Base-by-base conservation (phyloP, 2,329 filamentous ascomycete species). In the Diaporthe ilicicola region DNA sequence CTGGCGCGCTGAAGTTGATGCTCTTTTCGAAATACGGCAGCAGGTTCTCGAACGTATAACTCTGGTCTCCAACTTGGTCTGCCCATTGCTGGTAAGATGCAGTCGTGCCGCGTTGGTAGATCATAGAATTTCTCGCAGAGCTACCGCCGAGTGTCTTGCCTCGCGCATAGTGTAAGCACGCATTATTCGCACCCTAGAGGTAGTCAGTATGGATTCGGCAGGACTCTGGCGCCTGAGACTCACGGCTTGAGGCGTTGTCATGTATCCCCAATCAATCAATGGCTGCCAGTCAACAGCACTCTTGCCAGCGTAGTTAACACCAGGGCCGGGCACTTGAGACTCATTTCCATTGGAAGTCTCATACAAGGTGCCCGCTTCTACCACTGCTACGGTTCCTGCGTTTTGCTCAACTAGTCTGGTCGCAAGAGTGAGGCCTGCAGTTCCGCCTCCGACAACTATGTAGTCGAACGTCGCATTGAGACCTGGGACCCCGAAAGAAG, bases 391-490 rank as follows among this genome's bases (percentile, higher is more conserved):
- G 15, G 13, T 44, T 22, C 42, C 42, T 46, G 50, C 42, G 8
- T n/a, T 32, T 22, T 53, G 34, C 13, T 67, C 50, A 3, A 46
- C 50, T 7, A 67, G 51, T 10, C 65, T 42, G 15, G 65, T 24
- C 24, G 65, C 65, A 17, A 67, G 34, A 3, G 53, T 29, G 10
- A 67, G 65, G 17, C 65, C 65, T 32, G 65, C 65, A 2, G 65
- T 67, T 6, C 65, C 65, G 24, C 65, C 65, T 10, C 65, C 65
- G 3, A 67, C 53, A 7, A 56, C 37, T 17, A 67, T 24, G 12
- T 67, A 67, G 34, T 67, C 65, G 59, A 70, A 74, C 12, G 69
- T 74, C 17, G 73, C 71, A 42, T 70, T 68, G 27, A 66, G 61
- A 27, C 70, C 70, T 17, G 70, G 65, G 15, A 71, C 39, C 3